Conservation (phyloP, 2,329 filamentous ascomycete species). For the Diaporthe velutina region DNA sequence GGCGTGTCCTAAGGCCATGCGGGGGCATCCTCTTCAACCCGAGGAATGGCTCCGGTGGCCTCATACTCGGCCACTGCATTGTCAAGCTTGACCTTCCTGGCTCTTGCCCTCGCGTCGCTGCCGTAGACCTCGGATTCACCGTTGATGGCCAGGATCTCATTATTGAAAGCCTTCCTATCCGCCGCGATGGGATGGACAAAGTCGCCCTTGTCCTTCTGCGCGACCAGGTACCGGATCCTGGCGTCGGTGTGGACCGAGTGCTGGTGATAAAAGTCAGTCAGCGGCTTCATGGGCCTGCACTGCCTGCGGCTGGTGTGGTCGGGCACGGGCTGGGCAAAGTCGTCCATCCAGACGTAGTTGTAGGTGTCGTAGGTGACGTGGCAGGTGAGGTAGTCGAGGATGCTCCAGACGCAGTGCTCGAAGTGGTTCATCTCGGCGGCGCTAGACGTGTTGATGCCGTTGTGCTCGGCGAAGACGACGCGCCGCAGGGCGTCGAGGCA, state of each 20-base stretch:
- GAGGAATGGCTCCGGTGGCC: slow-evolving; percentile 17
- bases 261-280: slow-evolving; percentile 3
- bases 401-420: slow-evolving; percentile 28
- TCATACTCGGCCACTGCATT: neutral
- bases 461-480: slow-evolving; percentile 14
- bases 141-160: neutral
- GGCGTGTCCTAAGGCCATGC: neutral
- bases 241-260: slow-evolving; percentile 1
- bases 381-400: slow-evolving; percentile 26
- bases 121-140: slow-evolving; percentile 4
- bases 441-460: slow-evolving; percentile 17
- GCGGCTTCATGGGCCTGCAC: slow-evolving; percentile 2
- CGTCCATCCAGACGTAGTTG: slow-evolving; percentile 32
- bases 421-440: slow-evolving; percentile 25
- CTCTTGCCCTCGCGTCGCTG: slow-evolving; percentile 11
- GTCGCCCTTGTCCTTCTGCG: neutral
- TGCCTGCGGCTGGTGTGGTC: slow-evolving; percentile 6
- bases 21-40: neutral
- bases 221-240: slow-evolving; percentile 14
- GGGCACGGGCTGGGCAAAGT: slow-evolving; percentile 18
- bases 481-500: slow-evolving; percentile 19
- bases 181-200: slow-evolving; percentile 5
- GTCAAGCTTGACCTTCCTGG: slow-evolving; percentile 22
- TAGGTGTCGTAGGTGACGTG: slow-evolving; percentile 28
- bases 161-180: neutral